Evolutionary conservation across 768 basidiomycete species (phyloP).

Genomic region (Panellus pusillus): DNA sequence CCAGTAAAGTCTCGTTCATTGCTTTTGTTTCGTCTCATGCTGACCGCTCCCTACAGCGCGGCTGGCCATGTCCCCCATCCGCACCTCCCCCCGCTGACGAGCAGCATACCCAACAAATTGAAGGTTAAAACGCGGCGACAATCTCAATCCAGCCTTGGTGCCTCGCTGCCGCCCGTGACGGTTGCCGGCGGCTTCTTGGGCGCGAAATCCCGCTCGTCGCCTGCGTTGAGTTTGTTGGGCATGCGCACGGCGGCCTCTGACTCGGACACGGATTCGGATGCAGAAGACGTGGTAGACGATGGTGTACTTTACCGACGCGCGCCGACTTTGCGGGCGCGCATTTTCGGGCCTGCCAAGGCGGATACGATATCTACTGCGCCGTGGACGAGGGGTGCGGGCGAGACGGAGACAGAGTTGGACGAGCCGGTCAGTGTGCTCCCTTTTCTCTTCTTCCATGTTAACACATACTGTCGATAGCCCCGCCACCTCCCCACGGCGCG

Average conservation of each 20-base stretch:
- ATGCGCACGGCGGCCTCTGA: slow-evolving; percentile 26
- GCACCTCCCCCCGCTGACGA: too few species aligned
- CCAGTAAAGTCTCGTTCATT: too few species aligned
- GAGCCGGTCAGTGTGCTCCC: slow-evolving; percentile 56
- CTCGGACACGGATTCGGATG: slow-evolving; percentile 23
- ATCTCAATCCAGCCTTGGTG: too few species aligned
- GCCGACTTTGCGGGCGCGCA: slow-evolving; percentile 30
- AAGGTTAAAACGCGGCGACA: too few species aligned
- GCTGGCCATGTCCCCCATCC: too few species aligned
- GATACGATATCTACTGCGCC: slow-evolving; percentile 65
- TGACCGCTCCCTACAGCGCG: too few species aligned
- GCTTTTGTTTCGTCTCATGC: too few species aligned
- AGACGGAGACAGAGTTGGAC: slow-evolving; percentile 79
- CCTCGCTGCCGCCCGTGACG: too few species aligned
- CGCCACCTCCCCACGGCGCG: slow-evolving; percentile 71
- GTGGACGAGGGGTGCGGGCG: slow-evolving; percentile 61
- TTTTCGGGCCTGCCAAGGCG: slow-evolving; percentile 34
- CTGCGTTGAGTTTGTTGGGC: slow-evolving; percentile 13
- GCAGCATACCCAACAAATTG: too few species aligned
- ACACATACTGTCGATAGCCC: slow-evolving; percentile 38
- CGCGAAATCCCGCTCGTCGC: slow-evolving; percentile 23
- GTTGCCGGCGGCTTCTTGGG: slow-evolving; percentile 7
- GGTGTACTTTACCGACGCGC: slow-evolving; percentile 31
- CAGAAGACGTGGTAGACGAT: slow-evolving; percentile 31
- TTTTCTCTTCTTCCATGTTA: neutral